These are phyloP conservation scores for Wickerhamomyces bovis DNA, from an alignment of 805 yeast species.

Conservation along the genomic window DNA sequence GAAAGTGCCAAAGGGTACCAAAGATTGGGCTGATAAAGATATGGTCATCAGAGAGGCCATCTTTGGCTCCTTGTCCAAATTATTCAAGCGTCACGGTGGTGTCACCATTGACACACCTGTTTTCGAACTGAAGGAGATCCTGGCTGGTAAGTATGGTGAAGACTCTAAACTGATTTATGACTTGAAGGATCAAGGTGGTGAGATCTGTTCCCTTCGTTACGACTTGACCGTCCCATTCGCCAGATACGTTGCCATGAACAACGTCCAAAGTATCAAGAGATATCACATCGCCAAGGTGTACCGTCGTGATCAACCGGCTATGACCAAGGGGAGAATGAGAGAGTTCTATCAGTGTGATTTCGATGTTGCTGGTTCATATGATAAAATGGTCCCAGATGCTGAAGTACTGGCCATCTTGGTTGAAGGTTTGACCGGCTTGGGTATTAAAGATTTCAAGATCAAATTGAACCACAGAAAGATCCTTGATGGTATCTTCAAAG, in stretches of 20 bases:
- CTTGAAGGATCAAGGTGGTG: conserved; percentile 98
- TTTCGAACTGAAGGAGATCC: conserved; percentile 89
- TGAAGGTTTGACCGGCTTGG: conserved; percentile 79
- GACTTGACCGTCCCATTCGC: conserved; percentile 99
- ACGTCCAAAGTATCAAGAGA: conserved; percentile 82
- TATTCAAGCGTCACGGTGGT: conserved; percentile 96
- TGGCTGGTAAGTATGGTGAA: conserved; percentile 97
- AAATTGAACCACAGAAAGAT: conserved; percentile 94
- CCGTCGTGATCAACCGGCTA: conserved; percentile 99
- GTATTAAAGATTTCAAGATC: conserved; percentile 83
- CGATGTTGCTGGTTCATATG: conserved; percentile 92
- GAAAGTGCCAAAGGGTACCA: conserved; percentile 95
- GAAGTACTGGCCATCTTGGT: conserved; percentile 78
- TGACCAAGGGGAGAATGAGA: conserved; percentile 99
- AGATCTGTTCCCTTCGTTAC: conserved; percentile 87
- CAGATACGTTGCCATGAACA: conserved; percentile 93
- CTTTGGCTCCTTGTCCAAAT: conserved; percentile 59
- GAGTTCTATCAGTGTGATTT: conserved; percentile 99
- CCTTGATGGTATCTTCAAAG: conserved; percentile 90
- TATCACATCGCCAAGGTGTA: conserved; percentile 97
- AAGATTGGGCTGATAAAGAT: conserved; percentile 98
- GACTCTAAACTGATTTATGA: conserved; percentile 95
- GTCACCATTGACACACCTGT: conserved; percentile 98
- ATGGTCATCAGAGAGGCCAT: conserved; percentile 92
- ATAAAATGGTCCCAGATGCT: conserved; percentile 93